Evolutionary conservation across 1,284 basidiomycete species (phyloP), one percentile per base, ranked within the genome.

Genomic region (Paramarasmius palmivorus): DNA sequence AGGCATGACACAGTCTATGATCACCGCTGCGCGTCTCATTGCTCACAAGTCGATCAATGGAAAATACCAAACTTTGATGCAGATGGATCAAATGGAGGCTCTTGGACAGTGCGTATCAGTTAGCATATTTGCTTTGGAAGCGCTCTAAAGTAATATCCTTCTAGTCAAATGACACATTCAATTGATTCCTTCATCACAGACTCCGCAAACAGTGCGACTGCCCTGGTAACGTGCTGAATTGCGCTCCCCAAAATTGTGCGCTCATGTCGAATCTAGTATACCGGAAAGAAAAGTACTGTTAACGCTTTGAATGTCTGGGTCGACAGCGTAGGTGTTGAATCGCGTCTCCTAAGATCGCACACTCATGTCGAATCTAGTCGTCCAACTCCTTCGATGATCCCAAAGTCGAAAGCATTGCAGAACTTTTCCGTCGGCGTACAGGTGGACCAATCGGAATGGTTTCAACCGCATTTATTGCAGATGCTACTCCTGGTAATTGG

Each of bases 1-100:
- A 75, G 73, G 73, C 19, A 75, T 75, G 73, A 75, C 73, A 20
- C 72, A 74, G 58, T 53, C 72, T 25, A 75, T 75, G 73, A 74
- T 75, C 52, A 74, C 72, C n/a, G 73, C 73, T 22, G 72, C 73
- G 42, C 72, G 73, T 29, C 62, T 75, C 25, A 71, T 75, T 34
- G 69, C 65, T 5, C 73, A 75, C 64, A 74, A 75, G 55, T 71
- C 72, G n/a, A 67, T 75, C 59, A 75, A 75, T 55, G 73, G 73
- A n/a, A 66, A 64, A 35, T 75, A 74, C 56, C 72, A 75, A 56
- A 65, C 64, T 20, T 62, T 75, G 52, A 74, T 75, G 73, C 73
- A 75, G 58, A 68, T 75, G 67, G 73, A 75, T 49, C 70, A 73
- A 54, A 75, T 75, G 73, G 73, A 75, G n/a, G 66, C 66, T 36